Base-by-base conservation (phyloP, 306 rosid genomes). In the Calophaca sinica region DNA sequence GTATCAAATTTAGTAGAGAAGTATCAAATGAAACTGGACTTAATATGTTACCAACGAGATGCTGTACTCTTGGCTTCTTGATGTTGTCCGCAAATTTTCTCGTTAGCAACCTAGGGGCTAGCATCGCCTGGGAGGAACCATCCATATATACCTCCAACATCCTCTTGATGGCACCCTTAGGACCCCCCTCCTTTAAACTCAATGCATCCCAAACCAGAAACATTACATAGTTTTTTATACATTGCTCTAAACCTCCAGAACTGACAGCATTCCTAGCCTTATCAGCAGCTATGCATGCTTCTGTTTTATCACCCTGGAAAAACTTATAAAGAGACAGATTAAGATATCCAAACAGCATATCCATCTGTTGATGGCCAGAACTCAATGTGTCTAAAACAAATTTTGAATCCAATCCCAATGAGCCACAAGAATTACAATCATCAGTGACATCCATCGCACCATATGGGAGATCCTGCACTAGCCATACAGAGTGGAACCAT, bases 51-150 rank as follows among this genome's bases (percentile, higher is more conserved):
- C 81, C 77, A 26, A 88, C 75, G 5, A 89, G 94, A 82, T 86
- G 88, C 51, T 75, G 90, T 26, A 87, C 87, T 87, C 96, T 90
- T 68, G 89, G 91, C 84, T 82, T 94, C 86, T 88, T 94, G 81
- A 91, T 79, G 67, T 54, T 57, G 44, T 81, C 73, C 49, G 88
- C 42, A 86, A 90, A 91, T 39, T 82, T 86, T 82, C 93, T 88
- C 2, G 97, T 80, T 67, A 94, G 82, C 36, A 87, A 86, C 73
- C 79, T 76, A 44, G 88, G 79, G 29, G 68, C 70, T 55, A 78
- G 78, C 70, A 83, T 73, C 41, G 57, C 82, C 66, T 64, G 81
- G 31, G 63, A 79, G 20, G 83, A 80, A 67, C 82, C 81, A 81
- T 85, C 88, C 12, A 68, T 67, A 80, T 84, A 86, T 54, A 74